These are phyloP conservation scores for Aspergillus quadricinctus DNA, from an alignment of 2,329 filamentous ascomycete species.

Conservation along the genomic window DNA sequence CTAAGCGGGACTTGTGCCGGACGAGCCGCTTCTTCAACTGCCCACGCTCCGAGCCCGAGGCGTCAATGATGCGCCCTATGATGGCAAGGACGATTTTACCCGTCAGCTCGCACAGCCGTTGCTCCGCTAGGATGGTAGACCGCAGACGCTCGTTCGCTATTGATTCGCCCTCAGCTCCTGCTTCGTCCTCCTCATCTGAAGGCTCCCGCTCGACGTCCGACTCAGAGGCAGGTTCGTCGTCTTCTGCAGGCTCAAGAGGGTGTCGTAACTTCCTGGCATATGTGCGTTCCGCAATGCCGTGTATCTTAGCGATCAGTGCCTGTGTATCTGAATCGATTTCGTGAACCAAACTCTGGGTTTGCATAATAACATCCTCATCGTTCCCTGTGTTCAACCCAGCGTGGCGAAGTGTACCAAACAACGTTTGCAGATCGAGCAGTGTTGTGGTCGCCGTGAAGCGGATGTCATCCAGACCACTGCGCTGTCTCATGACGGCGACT, in stretches of 20 bases:
- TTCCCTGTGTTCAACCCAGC: slow-evolving; percentile 37
- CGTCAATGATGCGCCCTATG: slow-evolving; percentile 69
- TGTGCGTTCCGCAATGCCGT: slow-evolving; percentile 69
- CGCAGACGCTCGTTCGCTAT: slow-evolving; percentile 53
- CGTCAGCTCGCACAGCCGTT: slow-evolving; percentile 78
- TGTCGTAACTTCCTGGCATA: slow-evolving; percentile 64
- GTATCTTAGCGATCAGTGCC: slow-evolving; percentile 67
- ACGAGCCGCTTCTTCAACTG: slow-evolving; percentile 67
- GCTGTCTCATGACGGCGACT: slow-evolving; percentile 45
- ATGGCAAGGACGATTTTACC: slow-evolving; percentile 80
- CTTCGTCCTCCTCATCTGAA: slow-evolving; percentile 37
- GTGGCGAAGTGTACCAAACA: slow-evolving; percentile 69
- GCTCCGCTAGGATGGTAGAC: slow-evolving; percentile 71
- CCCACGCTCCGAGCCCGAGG: slow-evolving; percentile 54
- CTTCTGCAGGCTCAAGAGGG: slow-evolving; percentile 50
- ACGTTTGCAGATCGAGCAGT: slow-evolving; percentile 75
- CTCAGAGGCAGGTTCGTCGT: slow-evolving; percentile 68
- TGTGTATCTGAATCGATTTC: slow-evolving; percentile 63
- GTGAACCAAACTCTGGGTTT: slow-evolving; percentile 61
- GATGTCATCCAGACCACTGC: slow-evolving; percentile 66
- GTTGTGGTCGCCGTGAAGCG: slow-evolving; percentile 70
- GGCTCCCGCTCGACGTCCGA: slow-evolving; percentile 57
- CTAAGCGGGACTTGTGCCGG: slow-evolving; percentile 75
- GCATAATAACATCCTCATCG: slow-evolving; percentile 46
- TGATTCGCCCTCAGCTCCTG: slow-evolving; percentile 32